Evolutionary conservation across 2,329 filamentous ascomycete species (phyloP).

Genomic region (Exophiala aquamarina): DNA sequence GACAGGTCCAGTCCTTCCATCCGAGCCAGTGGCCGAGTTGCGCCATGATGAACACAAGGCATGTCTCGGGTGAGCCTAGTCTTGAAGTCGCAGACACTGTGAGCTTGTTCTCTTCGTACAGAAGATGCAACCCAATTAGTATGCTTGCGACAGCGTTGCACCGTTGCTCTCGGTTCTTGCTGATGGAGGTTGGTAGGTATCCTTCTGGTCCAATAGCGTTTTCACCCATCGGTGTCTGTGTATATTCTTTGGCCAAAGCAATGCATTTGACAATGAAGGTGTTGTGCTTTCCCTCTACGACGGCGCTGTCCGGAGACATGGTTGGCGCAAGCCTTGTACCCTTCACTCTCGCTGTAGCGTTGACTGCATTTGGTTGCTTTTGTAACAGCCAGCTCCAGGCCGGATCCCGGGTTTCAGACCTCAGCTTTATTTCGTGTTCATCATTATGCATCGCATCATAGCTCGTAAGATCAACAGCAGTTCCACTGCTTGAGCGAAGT

Average conservation of each 20-base stretch:
- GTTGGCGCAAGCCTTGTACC: slow-evolving; percentile 53
- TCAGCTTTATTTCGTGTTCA: slow-evolving; percentile 43
- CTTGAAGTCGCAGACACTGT: slow-evolving; percentile 57
- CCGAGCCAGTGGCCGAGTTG: slow-evolving; percentile 82
- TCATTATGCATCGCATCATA: slow-evolving; percentile 51
- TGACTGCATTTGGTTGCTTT: not conserved
- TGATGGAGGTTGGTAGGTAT: slow-evolving; percentile 63
- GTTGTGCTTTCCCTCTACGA: slow-evolving; percentile 14
- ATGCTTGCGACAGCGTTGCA: slow-evolving; percentile 67
- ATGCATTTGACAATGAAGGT: slow-evolving; percentile 50
- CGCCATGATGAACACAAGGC: slow-evolving; percentile 71
- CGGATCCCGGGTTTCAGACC: slow-evolving; percentile 55
- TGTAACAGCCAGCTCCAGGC: slow-evolving; percentile 68
- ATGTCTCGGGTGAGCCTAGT: slow-evolving; percentile 44
- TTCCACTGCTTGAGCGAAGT: slow-evolving; percentile 52
- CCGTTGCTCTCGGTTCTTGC: slow-evolving; percentile 56
- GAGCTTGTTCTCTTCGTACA: slow-evolving; percentile 88
- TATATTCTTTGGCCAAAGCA: slow-evolving; percentile 64
- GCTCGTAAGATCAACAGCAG: slow-evolving; percentile 23
- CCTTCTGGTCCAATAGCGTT: slow-evolving; percentile 56
- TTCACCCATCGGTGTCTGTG: slow-evolving; percentile 59
- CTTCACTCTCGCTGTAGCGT: slow-evolving; percentile 10
- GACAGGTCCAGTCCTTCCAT: slow-evolving; percentile 64
- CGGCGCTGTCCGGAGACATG: slow-evolving; percentile 25
- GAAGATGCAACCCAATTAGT: slow-evolving; percentile 73